Evolutionary conservation across 805 yeast genomes (phyloP).

Genomic region (Teunomyces lycoperdinae): DNA sequence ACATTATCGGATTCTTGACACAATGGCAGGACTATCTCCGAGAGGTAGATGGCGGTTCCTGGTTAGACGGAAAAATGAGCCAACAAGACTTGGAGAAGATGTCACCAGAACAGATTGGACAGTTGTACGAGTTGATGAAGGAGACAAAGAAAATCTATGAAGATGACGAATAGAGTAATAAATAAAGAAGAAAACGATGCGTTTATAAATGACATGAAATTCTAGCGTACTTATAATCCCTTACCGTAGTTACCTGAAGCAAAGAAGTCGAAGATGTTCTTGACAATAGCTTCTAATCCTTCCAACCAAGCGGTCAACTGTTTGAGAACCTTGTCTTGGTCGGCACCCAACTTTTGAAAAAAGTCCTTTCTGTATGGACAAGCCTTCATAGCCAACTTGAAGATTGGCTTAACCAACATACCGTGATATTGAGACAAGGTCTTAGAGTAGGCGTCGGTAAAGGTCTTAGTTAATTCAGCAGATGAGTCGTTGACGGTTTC

Average conservation of each 20-base stretch:
- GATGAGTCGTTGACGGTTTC: constrained; percentile 66
- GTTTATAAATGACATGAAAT: not conserved
- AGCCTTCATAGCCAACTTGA: constrained; percentile 92
- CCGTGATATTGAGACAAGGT: constrained; percentile 81
- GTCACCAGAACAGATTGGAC: constrained; percentile 88
- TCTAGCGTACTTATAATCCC: constrained; percentile 53
- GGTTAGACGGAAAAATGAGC: constrained; percentile 50
- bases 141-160: constrained; percentile 49
- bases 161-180: not conserved
- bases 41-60: constrained; percentile 47
- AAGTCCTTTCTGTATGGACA: constrained; percentile 89
- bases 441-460: constrained; percentile 79
- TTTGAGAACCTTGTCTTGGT: constrained; percentile 60
- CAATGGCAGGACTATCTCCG: constrained; percentile 89
- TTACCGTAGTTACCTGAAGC: constrained; percentile 83
- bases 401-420: constrained; percentile 78
- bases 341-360: constrained; percentile 76
- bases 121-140: constrained; percentile 73
- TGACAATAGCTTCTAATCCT: constrained; percentile 73
- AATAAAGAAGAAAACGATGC: not conserved
- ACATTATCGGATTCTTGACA: constrained; percentile 88
- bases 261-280: constrained; percentile 69
- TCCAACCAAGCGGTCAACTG: constrained; percentile 73
- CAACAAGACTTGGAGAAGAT: constrained; percentile 69
- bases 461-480: constrained; percentile 68